Evolutionary conservation across 345 rosid species (phyloP).

Genomic region (Balakata baccata): DNA sequence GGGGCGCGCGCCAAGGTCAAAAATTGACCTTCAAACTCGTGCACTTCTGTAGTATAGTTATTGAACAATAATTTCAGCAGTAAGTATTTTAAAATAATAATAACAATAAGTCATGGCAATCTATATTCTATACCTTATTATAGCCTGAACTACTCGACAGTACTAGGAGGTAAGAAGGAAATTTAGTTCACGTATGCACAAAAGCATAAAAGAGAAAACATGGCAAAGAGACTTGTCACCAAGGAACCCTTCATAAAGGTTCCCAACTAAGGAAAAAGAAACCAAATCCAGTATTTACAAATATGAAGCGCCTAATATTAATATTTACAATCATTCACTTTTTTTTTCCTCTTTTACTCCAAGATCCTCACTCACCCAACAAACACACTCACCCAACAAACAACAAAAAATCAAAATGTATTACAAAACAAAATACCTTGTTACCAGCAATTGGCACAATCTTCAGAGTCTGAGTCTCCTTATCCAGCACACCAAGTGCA

Average conservation of each 20-base stretch:
- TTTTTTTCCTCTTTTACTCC: neutral
- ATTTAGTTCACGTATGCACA: neutral
- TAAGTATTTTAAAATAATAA: neutral
- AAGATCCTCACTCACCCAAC: neutral
- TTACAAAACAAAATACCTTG: slow-evolving; percentile 46
- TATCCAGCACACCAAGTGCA: slow-evolving; percentile 71
- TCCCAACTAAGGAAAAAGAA: neutral
- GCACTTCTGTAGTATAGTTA: no score
- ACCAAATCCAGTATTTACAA: no score
- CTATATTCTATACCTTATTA: neutral
- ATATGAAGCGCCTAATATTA: no score
- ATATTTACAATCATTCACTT: neutral
- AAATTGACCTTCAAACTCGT: no score
- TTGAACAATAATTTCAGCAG: neutral
- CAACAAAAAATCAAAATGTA: neutral
- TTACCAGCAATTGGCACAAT: slow-evolving; percentile 71
- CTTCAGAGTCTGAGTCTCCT: slow-evolving; percentile 51
- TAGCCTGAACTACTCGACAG: neutral
- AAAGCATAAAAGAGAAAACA: neutral
- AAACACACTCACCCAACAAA: neutral
- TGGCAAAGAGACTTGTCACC: neutral
- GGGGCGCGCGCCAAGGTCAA: neutral
- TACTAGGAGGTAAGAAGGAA: neutral
- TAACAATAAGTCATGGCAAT: neutral
- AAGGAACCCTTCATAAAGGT: neutral